phyloP scores from a whole-genome alignment of 495 filamentous ascomycete genomes.

The Poronia punctata region DNA sequence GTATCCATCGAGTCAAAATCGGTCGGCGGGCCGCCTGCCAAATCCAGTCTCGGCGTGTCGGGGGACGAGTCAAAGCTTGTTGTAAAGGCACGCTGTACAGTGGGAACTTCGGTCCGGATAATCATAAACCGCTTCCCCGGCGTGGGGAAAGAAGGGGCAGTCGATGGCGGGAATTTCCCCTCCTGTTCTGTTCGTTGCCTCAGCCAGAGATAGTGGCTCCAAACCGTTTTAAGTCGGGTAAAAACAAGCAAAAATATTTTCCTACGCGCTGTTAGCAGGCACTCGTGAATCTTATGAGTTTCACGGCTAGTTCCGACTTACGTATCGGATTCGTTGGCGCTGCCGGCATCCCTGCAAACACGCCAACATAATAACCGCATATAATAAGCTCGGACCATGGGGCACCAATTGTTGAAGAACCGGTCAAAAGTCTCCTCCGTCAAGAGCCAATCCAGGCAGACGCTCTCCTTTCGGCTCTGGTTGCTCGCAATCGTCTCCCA shows the following conservation, averaged over 20 bases:
- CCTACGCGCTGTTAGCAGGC: constrained; percentile 22
- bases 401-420: constrained; percentile 95
- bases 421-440: constrained; percentile 69
- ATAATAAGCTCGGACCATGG: constrained; percentile 94
- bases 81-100: constrained; percentile 41
- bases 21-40: constrained; percentile 13
- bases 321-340: constrained; percentile 59
- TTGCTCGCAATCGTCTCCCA: constrained; percentile 71
- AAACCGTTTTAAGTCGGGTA: constrained; percentile 62
- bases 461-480: constrained; percentile 57
- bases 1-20: constrained; percentile 25
- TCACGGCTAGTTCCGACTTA: constrained; percentile 39
- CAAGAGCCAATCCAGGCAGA: constrained; percentile 80
- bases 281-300: constrained; percentile 10
- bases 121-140: constrained; percentile 90
- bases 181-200: constrained; percentile 55
- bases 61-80: constrained; percentile 35
- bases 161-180: constrained; percentile 56
- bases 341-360: constrained; percentile 69
- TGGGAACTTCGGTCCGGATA: constrained; percentile 73
- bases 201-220: constrained; percentile 73
- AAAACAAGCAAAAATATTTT: constrained; percentile 66
- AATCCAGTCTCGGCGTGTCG: constrained; percentile 9
- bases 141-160: constrained; percentile 77
- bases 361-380: constrained; percentile 94